A percentile compares a stretch with the other conserved stretches of the same genome.
phyloP scores from a whole-genome alignment of 1,284 basidiomycete genomes.

The Nidula niveotomentosa region DNA sequence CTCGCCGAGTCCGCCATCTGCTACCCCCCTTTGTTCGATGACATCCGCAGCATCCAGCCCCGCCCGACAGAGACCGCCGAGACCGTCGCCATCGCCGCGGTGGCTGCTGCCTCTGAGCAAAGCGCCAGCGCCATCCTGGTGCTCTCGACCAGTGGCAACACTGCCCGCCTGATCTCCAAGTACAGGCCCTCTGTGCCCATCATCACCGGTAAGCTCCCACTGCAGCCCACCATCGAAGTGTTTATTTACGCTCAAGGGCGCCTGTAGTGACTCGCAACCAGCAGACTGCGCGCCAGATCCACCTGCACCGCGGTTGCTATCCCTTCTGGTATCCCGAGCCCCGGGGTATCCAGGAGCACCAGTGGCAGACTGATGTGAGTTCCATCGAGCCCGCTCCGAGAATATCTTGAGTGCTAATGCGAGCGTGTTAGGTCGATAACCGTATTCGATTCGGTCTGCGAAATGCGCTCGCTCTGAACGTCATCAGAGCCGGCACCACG shows the following conservation, averaged over 20 bases:
- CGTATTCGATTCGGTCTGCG: constrained; percentile 90
- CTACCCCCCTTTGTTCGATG: constrained; percentile 91
- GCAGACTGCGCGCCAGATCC: constrained; percentile 95
- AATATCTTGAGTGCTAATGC: too few relatives aligned
- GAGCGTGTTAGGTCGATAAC: constrained; percentile 80
- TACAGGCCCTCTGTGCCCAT: constrained; percentile 95
- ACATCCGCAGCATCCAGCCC: constrained; percentile 75
- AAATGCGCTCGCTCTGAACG: constrained; percentile 83
- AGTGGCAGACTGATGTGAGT: constrained; percentile 97
- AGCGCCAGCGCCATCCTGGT: constrained; percentile 94
- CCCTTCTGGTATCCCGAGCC: constrained; percentile 97
- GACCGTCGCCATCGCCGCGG: constrained; percentile 92
- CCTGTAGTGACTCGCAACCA: constrained; percentile 88
- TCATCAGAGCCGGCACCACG: constrained; percentile 89
- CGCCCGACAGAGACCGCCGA: constrained; percentile 92
- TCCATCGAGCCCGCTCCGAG: constrained; percentile 29
- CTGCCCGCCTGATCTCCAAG: constrained; percentile 95
- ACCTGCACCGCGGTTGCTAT: constrained; percentile 96
- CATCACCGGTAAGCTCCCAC: constrained; percentile 84
- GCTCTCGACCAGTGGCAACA: constrained; percentile 95
- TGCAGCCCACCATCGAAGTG: neutral
- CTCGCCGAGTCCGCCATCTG: constrained; percentile 93
- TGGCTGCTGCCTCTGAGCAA: constrained; percentile 94
- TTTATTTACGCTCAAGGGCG: constrained; percentile 3
- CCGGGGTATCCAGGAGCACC: constrained; percentile 81